A percentile compares a stretch with the other conserved stretches of the same genome.
These are phyloP conservation scores for Gardenia jasminoides DNA, from an alignment of 257 asterid genomes.

Conservation along the genomic window DNA sequence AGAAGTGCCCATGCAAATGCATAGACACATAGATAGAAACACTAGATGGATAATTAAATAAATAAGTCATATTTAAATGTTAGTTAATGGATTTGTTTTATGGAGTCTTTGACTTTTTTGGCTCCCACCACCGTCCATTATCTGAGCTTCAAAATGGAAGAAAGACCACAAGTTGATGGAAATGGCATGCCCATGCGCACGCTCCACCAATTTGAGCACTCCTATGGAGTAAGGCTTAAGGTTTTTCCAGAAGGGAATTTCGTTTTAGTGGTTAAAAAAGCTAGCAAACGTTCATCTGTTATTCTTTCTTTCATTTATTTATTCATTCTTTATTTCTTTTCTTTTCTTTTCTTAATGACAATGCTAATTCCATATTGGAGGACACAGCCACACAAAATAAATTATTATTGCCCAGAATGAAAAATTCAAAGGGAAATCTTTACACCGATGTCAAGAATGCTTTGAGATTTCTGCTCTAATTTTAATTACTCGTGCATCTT, in stretches of 20 bases:
- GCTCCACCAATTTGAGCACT: neutral
- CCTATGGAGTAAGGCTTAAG: neutral
- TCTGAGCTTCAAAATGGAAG: neutral
- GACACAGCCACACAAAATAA: neutral
- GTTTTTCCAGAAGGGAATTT: neutral
- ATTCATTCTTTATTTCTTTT: no score
- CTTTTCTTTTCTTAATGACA: neutral
- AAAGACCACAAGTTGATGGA: neutral
- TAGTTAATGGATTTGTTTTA: neutral
- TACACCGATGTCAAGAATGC: no score
- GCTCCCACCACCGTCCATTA: slow-evolving; percentile 9
- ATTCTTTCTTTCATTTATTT: neutral
- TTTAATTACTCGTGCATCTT: no score
- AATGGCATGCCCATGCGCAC: neutral
- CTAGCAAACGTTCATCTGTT: neutral
- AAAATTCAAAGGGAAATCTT: no score
- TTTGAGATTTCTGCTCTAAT: neutral
- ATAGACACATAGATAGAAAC: no score
- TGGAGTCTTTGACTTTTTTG: slow-evolving; percentile 6
- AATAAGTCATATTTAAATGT: no score
- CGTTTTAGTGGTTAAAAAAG: neutral
- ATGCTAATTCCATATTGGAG: neutral
- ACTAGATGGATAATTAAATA: no score
- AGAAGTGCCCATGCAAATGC: neutral
- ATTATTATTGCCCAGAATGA: neutral